Evolutionary conservation across 1,139 yeast genomes (phyloP), one percentile per base, ranked within the genome.

Genomic region (Blastobotrys aristatus): DNA sequence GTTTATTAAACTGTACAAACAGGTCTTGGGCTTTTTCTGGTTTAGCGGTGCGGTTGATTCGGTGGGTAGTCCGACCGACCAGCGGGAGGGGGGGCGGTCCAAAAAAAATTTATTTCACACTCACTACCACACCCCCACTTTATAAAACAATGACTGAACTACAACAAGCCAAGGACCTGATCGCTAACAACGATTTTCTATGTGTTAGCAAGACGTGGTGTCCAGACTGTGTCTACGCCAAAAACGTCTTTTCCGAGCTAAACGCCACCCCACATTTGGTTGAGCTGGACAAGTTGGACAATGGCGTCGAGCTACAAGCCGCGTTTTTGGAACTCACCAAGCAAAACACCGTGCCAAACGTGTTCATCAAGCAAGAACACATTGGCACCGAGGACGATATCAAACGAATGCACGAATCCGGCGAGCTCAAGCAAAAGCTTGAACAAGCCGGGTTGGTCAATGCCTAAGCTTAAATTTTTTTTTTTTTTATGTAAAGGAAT

Each of bases 141-240:
- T n/a, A n/a, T n/a, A n/a, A n/a, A n/a, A n/a, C n/a, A n/a, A n/a
- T n/a, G 17, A 20, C 34, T 13, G 50, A 48, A 38, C 43, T 48
- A n/a, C 41, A 44, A 35, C 63, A 62, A 52, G 84, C 80, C 8
- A 64, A 70, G 50, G 66, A 71, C 20, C 66, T 80, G 45, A 72
- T 83, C 45, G 49, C 63, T 5, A 57, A 67, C 4, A 68, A 82
- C 64, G 71, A 69, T 43, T 77, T 66, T 56, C 70, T 84, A 51
- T 76, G 81, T 74, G 63, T 83, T 14, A 77, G 85, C 37, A 84
- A 83, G 56, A 74, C 83, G 18, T 84, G 89, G 89, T 84, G 90
- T 63, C 85, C 87, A 1, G 90, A 84, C 58, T 84, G 90, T 57
- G 78, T 74, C 44, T 84, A 81, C 59, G 77, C 84, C 10, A 72